Conservation (phyloP, 2,329 filamentous ascomycete genomes). For the Aspergillus spinulosporus region DNA sequence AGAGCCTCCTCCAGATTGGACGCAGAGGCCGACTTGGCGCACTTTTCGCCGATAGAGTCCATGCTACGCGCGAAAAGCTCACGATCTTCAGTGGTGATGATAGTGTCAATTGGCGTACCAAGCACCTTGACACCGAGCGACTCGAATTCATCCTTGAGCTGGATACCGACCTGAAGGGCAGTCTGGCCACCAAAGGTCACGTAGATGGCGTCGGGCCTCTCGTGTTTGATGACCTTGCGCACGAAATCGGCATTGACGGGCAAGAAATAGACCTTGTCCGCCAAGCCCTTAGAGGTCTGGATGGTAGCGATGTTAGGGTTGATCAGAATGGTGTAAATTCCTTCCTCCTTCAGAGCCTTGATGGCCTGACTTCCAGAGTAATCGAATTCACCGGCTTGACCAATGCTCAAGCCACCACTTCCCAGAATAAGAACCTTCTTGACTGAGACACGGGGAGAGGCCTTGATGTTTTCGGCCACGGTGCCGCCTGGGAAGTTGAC, state of each 20-base stretch:
- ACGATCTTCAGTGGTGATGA: slow-evolving; percentile 97
- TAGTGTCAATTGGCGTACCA: slow-evolving; percentile 94
- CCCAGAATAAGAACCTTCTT: slow-evolving; percentile 96
- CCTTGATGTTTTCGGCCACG: slow-evolving; percentile 71
- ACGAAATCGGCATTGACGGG: slow-evolving; percentile 97
- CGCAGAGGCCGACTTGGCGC: slow-evolving; percentile 93
- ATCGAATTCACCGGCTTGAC: slow-evolving; percentile 97
- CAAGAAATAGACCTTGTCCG: slow-evolving; percentile 98
- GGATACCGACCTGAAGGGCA: slow-evolving; percentile 91
- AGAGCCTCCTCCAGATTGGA: slow-evolving; percentile 86
- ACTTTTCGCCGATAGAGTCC: slow-evolving; percentile 97
- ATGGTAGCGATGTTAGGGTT: slow-evolving; percentile 99
- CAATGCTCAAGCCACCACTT: slow-evolving; percentile 92
- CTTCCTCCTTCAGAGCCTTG: slow-evolving; percentile 96
- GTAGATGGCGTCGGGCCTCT: slow-evolving; percentile 94
- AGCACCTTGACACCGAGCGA: slow-evolving; percentile 88
- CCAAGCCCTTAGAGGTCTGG: slow-evolving; percentile 94
- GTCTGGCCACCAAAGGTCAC: slow-evolving; percentile 98
- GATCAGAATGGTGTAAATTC: slow-evolving; percentile 96
- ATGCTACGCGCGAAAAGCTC: slow-evolving; percentile 97
- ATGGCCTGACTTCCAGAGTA: slow-evolving; percentile 98
- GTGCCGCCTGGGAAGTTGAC: slow-evolving; percentile 87
- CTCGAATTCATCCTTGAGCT: slow-evolving; percentile 97
- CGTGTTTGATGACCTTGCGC: slow-evolving; percentile 92
- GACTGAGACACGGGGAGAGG: slow-evolving; percentile 75